phyloP scores from a whole-genome alignment of 2,329 filamentous ascomycete genomes.

The Hymenoscyphus infarciens region DNA sequence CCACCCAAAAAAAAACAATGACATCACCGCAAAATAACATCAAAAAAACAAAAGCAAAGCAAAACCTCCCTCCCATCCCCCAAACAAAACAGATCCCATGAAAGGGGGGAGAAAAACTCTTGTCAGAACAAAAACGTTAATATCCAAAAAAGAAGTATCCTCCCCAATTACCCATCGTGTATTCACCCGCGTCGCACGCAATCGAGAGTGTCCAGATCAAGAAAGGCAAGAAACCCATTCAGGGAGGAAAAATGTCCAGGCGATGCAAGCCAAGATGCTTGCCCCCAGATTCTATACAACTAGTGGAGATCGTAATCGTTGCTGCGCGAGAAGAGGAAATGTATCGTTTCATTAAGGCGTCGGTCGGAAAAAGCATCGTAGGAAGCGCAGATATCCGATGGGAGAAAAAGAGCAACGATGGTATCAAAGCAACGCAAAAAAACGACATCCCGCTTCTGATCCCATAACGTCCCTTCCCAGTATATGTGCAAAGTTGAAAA shows the following conservation, averaged over 20 bases:
- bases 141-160: too few relatives aligned
- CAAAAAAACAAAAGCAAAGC: neutral
- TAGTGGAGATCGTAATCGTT: neutral
- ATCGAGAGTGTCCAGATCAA: neutral
- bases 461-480: slow-evolving; percentile 3
- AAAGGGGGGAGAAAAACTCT: too few relatives aligned
- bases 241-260: neutral
- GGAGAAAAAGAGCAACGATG: slow-evolving; percentile 8
- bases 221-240: neutral
- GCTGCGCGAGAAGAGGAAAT: neutral
- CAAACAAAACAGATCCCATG: too few relatives aligned
- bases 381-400: too few relatives aligned
- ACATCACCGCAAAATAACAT: neutral
- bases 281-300: slow-evolving; percentile 1
- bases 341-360: neutral
- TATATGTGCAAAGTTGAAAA: slow-evolving; percentile 8
- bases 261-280: neutral
- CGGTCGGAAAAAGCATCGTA: neutral
- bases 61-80: neutral
- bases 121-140: too few relatives aligned
- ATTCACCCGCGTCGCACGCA: neutral
- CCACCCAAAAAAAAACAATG: neutral
- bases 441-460: neutral
- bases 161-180: too few relatives aligned
- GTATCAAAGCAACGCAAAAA: slow-evolving; percentile 12